A percentile compares a stretch with the other conserved stretches of the same genome.
Evolutionary conservation across 306 rosid genomes (phyloP).

Genomic region (Glycyrrhiza uralensis): DNA sequence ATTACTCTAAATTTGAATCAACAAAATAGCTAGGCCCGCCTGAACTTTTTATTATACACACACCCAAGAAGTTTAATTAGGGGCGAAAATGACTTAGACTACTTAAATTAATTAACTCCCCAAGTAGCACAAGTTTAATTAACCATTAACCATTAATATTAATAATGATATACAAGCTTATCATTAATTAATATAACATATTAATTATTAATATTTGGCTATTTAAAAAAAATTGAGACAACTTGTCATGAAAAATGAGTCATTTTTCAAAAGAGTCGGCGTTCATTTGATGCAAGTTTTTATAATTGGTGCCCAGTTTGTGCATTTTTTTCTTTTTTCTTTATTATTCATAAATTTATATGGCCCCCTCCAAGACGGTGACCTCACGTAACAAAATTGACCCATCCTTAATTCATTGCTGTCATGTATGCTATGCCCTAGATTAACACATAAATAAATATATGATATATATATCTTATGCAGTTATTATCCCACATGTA

Average conservation of each 20-base stretch:
- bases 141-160: too few relatives aligned
- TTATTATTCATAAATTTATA: constrained; percentile 21
- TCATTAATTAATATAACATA: too few relatives aligned
- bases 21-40: constrained; percentile 10
- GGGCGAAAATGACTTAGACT: background rate
- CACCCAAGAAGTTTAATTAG: background rate
- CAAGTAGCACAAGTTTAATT: background rate
- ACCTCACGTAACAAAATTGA: constrained; percentile 50
- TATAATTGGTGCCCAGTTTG: constrained; percentile 25
- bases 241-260: constrained; percentile 16
- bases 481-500: background rate
- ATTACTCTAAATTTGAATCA: constrained; percentile 4
- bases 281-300: constrained; percentile 9
- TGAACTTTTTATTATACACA: constrained; percentile 1
- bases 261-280: constrained; percentile 20
- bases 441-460: background rate
- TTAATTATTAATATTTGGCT: too few relatives aligned
- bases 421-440: constrained; percentile 50
- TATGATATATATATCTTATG: background rate
- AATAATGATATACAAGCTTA: too few relatives aligned
- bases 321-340: constrained; percentile 1
- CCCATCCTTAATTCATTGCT: constrained; percentile 44
- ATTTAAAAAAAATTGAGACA: constrained; percentile 10
- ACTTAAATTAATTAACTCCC: background rate
- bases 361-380: constrained; percentile 57